Percentiles rank a stretch among this genome's conserved stretches.
phyloP scores from a whole-genome alignment of 1,284 basidiomycete species.

The Mycosarcoma maydis region DNA sequence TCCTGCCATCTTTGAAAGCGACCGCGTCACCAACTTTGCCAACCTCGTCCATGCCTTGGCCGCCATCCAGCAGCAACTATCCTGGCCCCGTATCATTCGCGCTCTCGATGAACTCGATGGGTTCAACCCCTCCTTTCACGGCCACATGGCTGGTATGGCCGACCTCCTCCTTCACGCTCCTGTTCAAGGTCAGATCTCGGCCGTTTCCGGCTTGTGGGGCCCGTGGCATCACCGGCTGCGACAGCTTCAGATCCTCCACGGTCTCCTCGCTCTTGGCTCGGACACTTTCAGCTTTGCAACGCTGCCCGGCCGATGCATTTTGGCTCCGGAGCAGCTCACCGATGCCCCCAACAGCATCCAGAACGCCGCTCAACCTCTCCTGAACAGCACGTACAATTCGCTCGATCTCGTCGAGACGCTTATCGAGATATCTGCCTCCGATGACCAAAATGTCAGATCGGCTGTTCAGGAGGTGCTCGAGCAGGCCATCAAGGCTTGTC shows the following conservation, averaged over 20 bases:
- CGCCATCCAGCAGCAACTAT: slow-evolving; percentile 36
- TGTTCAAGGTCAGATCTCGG: slow-evolving; percentile 30
- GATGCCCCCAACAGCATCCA: slow-evolving; percentile 83
- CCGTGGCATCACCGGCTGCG: slow-evolving; percentile 84
- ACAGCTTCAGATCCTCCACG: slow-evolving; percentile 86
- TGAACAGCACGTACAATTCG: slow-evolving; percentile 92
- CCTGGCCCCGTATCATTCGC: slow-evolving; percentile 67
- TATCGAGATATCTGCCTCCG: slow-evolving; percentile 88
- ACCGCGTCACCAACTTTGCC: slow-evolving; percentile 44
- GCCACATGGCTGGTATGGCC: slow-evolving; percentile 54
- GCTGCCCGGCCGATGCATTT: slow-evolving; percentile 54
- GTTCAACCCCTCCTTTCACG: slow-evolving; percentile 68
- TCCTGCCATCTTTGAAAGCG: slow-evolving; percentile 37
- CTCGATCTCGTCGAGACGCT: slow-evolving; percentile 87
- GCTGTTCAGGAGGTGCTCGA: slow-evolving; percentile 64
- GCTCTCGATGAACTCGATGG: slow-evolving; percentile 68
- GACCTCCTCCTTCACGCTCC: slow-evolving; percentile 58
- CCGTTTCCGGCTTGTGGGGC: slow-evolving; percentile 69
- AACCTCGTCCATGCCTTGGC: slow-evolving; percentile 37
- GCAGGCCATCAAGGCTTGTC: slow-evolving; percentile 74
- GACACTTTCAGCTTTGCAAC: slow-evolving; percentile 80
- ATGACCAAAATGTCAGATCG: slow-evolving; percentile 70
- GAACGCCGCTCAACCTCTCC: slow-evolving; percentile 74
- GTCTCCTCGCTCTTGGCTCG: slow-evolving; percentile 80
- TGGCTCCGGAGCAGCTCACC: slow-evolving; percentile 52